Evolutionary conservation across 805 yeast genomes (phyloP), one percentile per base, ranked within the genome.

Genomic region (Metschnikowia shivogae): DNA sequence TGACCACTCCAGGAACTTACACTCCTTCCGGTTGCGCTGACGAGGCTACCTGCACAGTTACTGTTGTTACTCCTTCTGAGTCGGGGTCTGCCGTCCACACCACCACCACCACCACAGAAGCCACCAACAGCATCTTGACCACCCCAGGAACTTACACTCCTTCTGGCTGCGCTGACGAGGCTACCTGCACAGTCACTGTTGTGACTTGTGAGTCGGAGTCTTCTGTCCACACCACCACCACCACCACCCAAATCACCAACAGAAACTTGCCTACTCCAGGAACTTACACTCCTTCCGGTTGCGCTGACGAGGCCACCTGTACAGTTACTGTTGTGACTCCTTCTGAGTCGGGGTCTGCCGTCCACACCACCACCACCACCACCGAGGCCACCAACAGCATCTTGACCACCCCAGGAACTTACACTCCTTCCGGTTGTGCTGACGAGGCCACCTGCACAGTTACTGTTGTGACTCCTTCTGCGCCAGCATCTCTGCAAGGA

Each of bases 201-300:
- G 32, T 29, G 32, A 29, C 32, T 29, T 6, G 6, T 12, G 32
- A 6, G 13, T 5, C 32, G 5, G 12, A 11, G n/a, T 29, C 13
- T 29, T 29, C 32, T 29, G 32, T 22, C n/a, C n/a, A n/a, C n/a
- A n/a, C n/a, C n/a, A n/a, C 42, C 22, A 39, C 42, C 17, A 39
- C 42, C 14, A 14, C 14, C n/a, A 39, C 42, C 3, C 11, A 30
- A 11, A 28, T 22, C 7, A 39, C 42, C 3, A n/a, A 39, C 30
- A 30, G 35, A 12, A 24, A 6, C 6, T 22, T 17, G 28, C 14
- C 30, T 10, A 12, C n/a, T 11, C 20, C 34, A 6, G 34, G 38
- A 19, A 55, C 57, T 14, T 31, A 45, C 5, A 27, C 44, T 7
- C 49, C 34, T n/a, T 32, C 34, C 9, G 34, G 6, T 22, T 32